Conservation (phyloP, 2,329 filamentous ascomycete species). For the Penicillium oxalicum region DNA sequence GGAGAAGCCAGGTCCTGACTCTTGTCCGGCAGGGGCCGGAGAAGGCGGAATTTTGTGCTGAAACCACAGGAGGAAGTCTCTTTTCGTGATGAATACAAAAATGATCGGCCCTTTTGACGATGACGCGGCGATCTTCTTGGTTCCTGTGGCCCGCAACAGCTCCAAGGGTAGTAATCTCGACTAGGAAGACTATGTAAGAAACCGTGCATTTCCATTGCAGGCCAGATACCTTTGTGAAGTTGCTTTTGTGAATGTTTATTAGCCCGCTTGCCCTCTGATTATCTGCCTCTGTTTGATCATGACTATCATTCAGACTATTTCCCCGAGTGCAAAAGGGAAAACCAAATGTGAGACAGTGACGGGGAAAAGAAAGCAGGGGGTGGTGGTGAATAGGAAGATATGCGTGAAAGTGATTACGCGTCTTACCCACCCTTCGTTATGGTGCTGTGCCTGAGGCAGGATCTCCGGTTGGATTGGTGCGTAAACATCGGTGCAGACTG, state of each 20-base stretch:
- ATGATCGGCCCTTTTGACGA: constrained; percentile 17
- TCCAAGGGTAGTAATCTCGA: not conserved
- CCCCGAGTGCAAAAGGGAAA: not conserved
- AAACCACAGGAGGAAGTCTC: not conserved
- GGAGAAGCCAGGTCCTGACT: not conserved
- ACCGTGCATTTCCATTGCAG: constrained; percentile 5
- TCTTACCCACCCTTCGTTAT: not conserved
- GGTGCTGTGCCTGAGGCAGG: not conserved
- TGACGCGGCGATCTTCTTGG: constrained; percentile 12
- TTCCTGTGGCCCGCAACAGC: constrained; percentile 5
- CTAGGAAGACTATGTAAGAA: not conserved
- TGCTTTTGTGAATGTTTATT: constrained; percentile 12
- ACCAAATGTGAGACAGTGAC: not conserved
- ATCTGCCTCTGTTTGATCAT: constrained; percentile 5
- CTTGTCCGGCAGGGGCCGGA: not conserved
- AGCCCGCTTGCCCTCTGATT: constrained; percentile 1
- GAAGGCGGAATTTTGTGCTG: not conserved
- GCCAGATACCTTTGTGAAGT: constrained; percentile 8
- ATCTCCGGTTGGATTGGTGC: too few relatives aligned
- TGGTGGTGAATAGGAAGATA: not conserved
- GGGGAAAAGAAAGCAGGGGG: not conserved
- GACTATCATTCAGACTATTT: not conserved
- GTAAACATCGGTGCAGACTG: too few relatives aligned
- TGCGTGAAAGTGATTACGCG: not conserved
- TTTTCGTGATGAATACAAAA: constrained; percentile 9